Conservation (phyloP, 345 rosid genomes). For the Citrus trifoliata region DNA sequence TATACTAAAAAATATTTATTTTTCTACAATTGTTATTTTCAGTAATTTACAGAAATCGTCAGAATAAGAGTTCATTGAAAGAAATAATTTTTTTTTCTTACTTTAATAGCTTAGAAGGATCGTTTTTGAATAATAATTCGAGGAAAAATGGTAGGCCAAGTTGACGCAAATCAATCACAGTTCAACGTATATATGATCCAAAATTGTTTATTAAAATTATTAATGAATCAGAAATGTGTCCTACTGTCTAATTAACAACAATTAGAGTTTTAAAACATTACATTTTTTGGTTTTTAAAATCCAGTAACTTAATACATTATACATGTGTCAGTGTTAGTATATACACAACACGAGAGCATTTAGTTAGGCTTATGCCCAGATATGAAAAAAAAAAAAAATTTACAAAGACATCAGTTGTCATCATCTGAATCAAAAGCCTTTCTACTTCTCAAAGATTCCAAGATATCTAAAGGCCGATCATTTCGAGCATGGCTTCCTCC, state of each 20-base stretch:
- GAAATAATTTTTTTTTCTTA: no score
- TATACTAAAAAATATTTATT: no score
- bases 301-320: neutral
- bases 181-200: neutral
- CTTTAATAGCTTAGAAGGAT: no score
- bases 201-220: neutral
- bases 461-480: constrained; percentile 51
- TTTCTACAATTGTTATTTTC: no score
- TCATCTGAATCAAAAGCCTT: constrained; percentile 65
- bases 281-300: neutral
- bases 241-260: neutral
- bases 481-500: constrained; percentile 29
- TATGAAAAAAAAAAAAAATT: neutral
- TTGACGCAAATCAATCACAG: no score
- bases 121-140: no score
- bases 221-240: neutral
- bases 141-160: no score
- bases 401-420: constrained; percentile 33
- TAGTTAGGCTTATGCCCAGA: neutral
- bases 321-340: neutral
- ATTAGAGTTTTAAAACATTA: neutral
- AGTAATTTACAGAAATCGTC: no score
- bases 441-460: constrained; percentile 79
- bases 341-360: neutral
- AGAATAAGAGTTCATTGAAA: no score